Base-by-base conservation (phyloP, 768 basidiomycete species). In the Trametes cinnabarina region DNA sequence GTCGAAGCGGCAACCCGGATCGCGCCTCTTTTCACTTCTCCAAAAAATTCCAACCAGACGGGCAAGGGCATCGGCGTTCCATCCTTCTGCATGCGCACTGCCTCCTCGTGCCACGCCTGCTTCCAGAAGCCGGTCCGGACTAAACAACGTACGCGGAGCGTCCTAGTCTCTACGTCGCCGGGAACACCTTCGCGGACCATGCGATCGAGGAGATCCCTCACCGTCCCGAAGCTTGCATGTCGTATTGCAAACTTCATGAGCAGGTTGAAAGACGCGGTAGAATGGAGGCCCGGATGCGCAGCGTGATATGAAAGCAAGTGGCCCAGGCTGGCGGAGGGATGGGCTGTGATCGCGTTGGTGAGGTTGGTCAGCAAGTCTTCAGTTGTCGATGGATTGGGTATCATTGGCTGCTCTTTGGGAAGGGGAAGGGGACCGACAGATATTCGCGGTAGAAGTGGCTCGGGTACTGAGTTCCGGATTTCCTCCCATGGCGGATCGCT, bases 11-110 rank as follows among this genome's bases (percentile, higher is more conserved):
- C 10, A 25, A 25, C 26, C 37, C 28, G 8, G 28, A 57, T 54
- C 10, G 61, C 61, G 11, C 61, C 58, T 22, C 47, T 48, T 39
- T 65, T 62, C 50, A 47, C 23, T 15, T 43, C 37, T 47, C 60
- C 54, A 22, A 83, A 80, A 62, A 89, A 81, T 60, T 89, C 86
- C 42, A 82, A 57, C 87, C 85, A 88, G 49, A 89, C 68, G 4
- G 71, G 66, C 25, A 82, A 72, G 25, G 79, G 81, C 23, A 63
- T 51, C 15, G 40, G 55, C 47, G 7, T 1, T 8, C 51, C 60
- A 15, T 48, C 34, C 47, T 19, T 14, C n/a, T 44, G 5, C 47
- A 10, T 25, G 25, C 41, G 22, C 49, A 37, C 50, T 39, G 26
- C 63, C 26, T 56, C 55, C 50, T 46, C 60, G 14, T 63, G 62